A percentile compares a stretch with the other conserved stretches of the same genome.
Evolutionary conservation across 495 filamentous ascomycete species (phyloP).

Genomic region (Parmelia sp.): DNA sequence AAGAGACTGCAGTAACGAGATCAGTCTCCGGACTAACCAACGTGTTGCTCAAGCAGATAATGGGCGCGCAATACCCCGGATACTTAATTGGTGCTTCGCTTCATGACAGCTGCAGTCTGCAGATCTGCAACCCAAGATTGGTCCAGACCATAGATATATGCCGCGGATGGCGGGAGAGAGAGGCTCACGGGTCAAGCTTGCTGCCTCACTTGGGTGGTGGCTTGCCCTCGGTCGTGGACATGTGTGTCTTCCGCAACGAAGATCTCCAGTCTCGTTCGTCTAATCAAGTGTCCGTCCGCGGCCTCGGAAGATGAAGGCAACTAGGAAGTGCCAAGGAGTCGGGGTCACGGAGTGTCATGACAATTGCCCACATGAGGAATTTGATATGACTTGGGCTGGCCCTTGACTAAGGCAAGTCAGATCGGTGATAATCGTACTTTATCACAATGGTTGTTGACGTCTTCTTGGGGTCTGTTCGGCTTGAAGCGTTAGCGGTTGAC

Average conservation of each 20-base stretch:
- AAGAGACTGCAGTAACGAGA: not conserved
- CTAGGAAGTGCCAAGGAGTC: not conserved
- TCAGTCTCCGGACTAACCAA: not conserved
- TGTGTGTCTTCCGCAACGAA: not conserved
- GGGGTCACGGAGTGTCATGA: not conserved
- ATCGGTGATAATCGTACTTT: not conserved
- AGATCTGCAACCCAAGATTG: not conserved
- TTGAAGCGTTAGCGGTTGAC: constrained; percentile 7
- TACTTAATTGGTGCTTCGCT: not conserved
- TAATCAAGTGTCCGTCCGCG: not conserved
- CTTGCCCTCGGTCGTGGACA: not conserved
- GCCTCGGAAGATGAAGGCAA: not conserved
- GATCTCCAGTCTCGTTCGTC: not conserved
- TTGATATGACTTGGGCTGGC: not conserved
- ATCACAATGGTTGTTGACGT: not conserved
- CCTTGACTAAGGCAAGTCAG: constrained; percentile 1
- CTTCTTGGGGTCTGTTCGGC: constrained; percentile 1
- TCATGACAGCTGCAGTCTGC: constrained; percentile 4
- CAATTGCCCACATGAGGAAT: not conserved
- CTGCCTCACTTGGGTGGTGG: not conserved
- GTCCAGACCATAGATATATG: not conserved
- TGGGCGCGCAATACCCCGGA: not conserved
- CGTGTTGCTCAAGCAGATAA: not conserved
- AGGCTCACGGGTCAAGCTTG: not conserved
- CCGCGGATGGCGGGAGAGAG: not conserved